Evolutionary conservation across 2,329 filamentous ascomycete genomes (phyloP).

Genomic region (Aspergillus sp.): DNA sequence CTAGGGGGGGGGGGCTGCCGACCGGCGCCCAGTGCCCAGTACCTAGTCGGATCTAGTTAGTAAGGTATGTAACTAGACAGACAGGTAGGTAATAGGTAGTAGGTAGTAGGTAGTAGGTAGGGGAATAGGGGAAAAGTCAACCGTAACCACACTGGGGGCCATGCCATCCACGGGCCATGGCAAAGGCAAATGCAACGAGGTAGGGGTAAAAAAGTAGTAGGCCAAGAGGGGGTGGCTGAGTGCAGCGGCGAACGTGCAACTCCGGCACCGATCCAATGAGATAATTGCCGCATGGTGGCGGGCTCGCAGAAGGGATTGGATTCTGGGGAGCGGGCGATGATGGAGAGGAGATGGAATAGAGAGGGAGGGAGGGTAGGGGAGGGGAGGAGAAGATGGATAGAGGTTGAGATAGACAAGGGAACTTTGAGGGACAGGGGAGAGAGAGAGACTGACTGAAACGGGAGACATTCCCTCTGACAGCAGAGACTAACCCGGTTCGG

Average conservation of each 20-base stretch:
- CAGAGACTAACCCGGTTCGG: too few species aligned
- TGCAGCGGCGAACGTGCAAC: background rate
- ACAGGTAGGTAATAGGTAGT: background rate
- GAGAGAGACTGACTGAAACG: too few species aligned
- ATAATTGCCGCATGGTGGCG: background rate
- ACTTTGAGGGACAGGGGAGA: too few species aligned
- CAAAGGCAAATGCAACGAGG: background rate
- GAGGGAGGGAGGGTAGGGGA: background rate
- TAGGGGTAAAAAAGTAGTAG: too few species aligned
- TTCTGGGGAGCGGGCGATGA: background rate
- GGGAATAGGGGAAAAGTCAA: background rate
- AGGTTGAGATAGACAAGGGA: background rate
- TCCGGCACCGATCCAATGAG: background rate
- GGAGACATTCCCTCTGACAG: too few species aligned
- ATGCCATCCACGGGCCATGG: background rate
- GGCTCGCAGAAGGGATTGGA: background rate
- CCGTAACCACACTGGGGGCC: background rate
- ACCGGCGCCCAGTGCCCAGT: too few species aligned
- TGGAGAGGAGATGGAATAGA: background rate
- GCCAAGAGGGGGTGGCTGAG: background rate
- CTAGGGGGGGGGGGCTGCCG: background rate
- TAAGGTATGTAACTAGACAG: too few species aligned
- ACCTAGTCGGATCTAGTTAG: too few species aligned
- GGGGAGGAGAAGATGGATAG: background rate
- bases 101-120: background rate